Evolutionary conservation across 108 stramenopile genomes (phyloP).

Genomic region (Licmophora abbreviata): DNA sequence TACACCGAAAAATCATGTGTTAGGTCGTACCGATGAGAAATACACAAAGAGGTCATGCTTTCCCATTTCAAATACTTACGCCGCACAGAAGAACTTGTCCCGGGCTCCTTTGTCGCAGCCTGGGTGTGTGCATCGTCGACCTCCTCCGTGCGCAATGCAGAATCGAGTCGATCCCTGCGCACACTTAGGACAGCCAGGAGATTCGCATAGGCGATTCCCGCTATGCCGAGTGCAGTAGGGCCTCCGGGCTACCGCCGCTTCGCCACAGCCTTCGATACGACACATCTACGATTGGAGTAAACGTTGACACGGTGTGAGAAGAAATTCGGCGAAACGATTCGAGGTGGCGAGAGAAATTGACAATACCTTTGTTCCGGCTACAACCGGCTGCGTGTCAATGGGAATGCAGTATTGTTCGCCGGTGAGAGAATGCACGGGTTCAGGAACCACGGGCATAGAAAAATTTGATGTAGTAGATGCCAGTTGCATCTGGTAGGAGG

Average conservation of each 20-base stretch:
- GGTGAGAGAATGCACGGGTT: no score
- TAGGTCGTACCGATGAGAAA: background rate
- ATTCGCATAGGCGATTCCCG: conserved; percentile 81
- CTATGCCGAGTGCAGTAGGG: conserved; percentile 74
- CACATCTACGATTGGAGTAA: no score
- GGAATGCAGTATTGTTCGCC: no score
- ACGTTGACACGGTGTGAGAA: no score
- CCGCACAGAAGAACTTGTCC: conserved; percentile 85
- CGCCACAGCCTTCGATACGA: conserved; percentile 76
- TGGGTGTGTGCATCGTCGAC: conserved; percentile 85
- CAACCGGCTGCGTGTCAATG: no score
- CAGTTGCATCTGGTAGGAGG: no score
- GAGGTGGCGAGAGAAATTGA: no score
- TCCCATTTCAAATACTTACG: no score
- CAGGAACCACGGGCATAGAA: no score
- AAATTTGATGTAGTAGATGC: no score
- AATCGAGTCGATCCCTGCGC: conserved; percentile 91
- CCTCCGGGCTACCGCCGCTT: conserved; percentile 42
- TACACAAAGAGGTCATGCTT: background rate
- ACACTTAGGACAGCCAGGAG: conserved; percentile 69
- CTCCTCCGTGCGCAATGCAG: conserved; percentile 97
- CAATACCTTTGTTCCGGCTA: no score
- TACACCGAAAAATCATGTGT: background rate
- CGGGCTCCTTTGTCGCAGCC: conserved; percentile 92
- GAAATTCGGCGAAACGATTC: no score